These are phyloP conservation scores for Ophiostoma novo-ulmi DNA, from an alignment of 2,329 filamentous ascomycete genomes.

Conservation along the genomic window DNA sequence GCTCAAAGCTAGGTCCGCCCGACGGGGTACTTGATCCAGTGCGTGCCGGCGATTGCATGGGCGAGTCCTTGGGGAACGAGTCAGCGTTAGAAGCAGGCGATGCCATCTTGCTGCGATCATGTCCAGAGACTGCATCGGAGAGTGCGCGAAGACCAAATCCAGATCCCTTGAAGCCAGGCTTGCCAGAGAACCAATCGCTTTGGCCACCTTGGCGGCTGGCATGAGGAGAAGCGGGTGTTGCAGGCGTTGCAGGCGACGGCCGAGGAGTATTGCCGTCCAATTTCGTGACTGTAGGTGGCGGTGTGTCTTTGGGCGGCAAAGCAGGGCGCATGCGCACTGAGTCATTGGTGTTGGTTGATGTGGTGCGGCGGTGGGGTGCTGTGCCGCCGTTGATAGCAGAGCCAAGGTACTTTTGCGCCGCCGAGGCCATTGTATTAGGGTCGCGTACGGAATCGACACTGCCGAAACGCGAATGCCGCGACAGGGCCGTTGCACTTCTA, in stretches of 20 bases:
- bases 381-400: constrained; percentile 34
- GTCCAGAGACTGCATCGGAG: constrained; percentile 64
- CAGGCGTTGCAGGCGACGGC: constrained; percentile 41
- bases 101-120: constrained; percentile 48
- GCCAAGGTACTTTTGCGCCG: constrained; percentile 66
- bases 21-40: constrained; percentile 72
- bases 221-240: constrained; percentile 39
- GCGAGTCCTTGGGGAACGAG: constrained; percentile 48
- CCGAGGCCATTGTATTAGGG: constrained; percentile 50
- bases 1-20: constrained; percentile 65
- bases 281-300: constrained; percentile 56
- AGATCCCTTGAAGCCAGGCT: constrained; percentile 46
- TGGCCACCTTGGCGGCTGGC: constrained; percentile 43
- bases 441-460: constrained; percentile 72
- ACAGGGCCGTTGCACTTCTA: constrained; percentile 59
- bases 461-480: constrained; percentile 70
- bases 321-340: constrained; percentile 44
- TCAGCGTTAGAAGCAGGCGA: constrained; percentile 49
- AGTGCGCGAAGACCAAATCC: constrained; percentile 73
- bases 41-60: constrained; percentile 60
- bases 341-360: constrained; percentile 55
- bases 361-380: constrained; percentile 53
- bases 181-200: constrained; percentile 52
- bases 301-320: constrained; percentile 49
- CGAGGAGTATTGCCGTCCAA: constrained; percentile 43